A percentile compares a stretch with the other conserved stretches of the same genome.
Evolutionary conservation across 2,329 filamentous ascomycete species (phyloP).

Genomic region (Leptographium wingfieldii): DNA sequence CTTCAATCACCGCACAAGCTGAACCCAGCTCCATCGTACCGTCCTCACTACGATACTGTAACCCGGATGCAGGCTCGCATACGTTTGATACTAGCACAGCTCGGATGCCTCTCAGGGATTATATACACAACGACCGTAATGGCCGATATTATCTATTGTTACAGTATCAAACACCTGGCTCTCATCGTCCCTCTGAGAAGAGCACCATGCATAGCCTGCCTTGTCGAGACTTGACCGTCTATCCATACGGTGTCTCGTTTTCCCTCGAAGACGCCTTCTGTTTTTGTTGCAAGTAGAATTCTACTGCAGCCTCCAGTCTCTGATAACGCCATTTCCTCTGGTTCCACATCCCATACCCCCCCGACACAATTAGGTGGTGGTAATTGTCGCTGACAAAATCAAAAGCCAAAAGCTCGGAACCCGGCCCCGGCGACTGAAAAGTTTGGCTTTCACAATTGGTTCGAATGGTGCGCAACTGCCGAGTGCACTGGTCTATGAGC

Average conservation of each 20-base stretch:
- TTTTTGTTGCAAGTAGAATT: not conserved
- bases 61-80: not conserved
- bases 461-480: not conserved
- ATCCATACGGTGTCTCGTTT: not conserved
- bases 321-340: not conserved
- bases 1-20: too few relatives aligned
- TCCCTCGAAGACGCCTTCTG: not conserved
- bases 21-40: too few relatives aligned
- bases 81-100: not conserved
- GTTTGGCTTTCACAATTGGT: not conserved
- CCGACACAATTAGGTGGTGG: not conserved
- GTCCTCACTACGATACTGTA: not conserved
- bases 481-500: not conserved
- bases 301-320: not conserved
- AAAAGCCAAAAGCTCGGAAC: not conserved
- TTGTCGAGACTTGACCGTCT: not conserved
- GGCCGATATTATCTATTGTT: not conserved
- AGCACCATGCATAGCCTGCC: not conserved
- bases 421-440: not conserved
- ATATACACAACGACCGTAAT: not conserved
- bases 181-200: not conserved
- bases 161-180: slow-evolving; percentile 2
- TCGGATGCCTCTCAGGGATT: not conserved
- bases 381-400: not conserved
- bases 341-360: not conserved